Conservation (phyloP, 495 filamentous ascomycete genomes). For the Mycothermus thermophilus region DNA sequence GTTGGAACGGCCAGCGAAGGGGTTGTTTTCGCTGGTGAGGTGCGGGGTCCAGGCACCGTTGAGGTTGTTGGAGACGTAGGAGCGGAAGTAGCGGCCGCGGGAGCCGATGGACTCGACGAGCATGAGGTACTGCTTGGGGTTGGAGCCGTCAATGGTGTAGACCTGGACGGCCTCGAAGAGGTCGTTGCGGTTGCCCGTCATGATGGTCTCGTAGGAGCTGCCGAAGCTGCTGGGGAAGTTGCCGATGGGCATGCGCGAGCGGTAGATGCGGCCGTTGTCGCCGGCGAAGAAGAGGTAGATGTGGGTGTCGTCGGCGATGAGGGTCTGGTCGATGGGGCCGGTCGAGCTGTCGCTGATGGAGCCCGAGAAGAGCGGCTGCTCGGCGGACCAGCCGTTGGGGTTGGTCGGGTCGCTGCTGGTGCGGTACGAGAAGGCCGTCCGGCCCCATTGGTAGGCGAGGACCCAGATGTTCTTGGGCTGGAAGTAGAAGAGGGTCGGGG, state of each 20-base stretch:
- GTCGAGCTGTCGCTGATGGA: conserved; percentile 35
- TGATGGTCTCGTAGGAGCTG: conserved; percentile 27
- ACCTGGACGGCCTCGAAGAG: conserved; percentile 53
- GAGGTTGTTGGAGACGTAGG: conserved; percentile 42
- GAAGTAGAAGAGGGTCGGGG: conserved; percentile 50
- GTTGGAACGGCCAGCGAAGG: conserved; percentile 51
- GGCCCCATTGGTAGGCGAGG: conserved; percentile 47
- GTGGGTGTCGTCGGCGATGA: conserved; percentile 42
- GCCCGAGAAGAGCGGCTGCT: conserved; percentile 42
- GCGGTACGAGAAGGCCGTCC: conserved; percentile 42
- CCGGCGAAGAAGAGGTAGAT: conserved; percentile 56
- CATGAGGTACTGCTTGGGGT: conserved; percentile 43
- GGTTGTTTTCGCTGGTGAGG: conserved; percentile 34
- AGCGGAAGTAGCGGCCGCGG: conserved; percentile 49
- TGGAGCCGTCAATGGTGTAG: conserved; percentile 42
- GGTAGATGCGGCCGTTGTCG: conserved; percentile 53
- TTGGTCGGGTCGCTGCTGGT: conserved; percentile 45
- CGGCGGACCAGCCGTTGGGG: conserved; percentile 40
- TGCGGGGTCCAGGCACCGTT: conserved; percentile 41
- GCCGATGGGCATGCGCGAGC: conserved; percentile 41
- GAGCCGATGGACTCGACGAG: conserved; percentile 47
- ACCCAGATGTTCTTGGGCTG: conserved; percentile 45
- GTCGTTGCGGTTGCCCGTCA: conserved; percentile 40
- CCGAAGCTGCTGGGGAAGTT: conserved; percentile 49
- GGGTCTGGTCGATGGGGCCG: conserved; percentile 43